Conservation (phyloP, 2,329 filamentous ascomycete species). For the Fusarium pseudoanthophilum region DNA sequence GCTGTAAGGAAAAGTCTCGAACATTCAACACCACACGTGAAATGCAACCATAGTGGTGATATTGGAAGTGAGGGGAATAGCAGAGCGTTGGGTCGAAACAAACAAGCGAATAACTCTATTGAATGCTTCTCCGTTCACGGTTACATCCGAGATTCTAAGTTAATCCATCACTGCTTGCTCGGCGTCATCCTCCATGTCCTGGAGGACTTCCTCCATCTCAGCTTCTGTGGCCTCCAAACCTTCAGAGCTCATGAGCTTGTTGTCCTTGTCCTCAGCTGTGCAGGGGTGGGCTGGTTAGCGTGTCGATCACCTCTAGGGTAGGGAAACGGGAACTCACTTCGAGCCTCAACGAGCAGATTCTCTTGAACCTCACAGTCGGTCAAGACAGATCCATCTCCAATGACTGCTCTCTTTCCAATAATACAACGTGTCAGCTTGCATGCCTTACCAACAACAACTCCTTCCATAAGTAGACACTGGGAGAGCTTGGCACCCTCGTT, state of each 20-base stretch:
- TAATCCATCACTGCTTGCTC: conserved; percentile 43
- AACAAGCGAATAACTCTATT: conserved; percentile 14
- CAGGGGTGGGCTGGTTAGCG: conserved; percentile 25
- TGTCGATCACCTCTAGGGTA: neutral
- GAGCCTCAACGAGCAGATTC: conserved; percentile 85
- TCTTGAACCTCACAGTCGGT: conserved; percentile 94
- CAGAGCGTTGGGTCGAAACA: neutral
- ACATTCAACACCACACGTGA: neutral
- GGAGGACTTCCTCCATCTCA: conserved; percentile 66
- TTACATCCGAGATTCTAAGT: neutral
- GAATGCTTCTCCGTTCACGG: conserved; percentile 6
- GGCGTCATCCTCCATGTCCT: conserved; percentile 54
- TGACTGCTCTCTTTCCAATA: conserved; percentile 79
- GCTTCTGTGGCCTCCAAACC: conserved; percentile 72
- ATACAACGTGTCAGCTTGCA: conserved; percentile 90
- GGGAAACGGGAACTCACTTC: conserved; percentile 62
- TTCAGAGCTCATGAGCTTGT: conserved; percentile 74
- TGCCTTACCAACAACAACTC: conserved; percentile 83
- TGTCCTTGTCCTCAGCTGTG: conserved; percentile 73
- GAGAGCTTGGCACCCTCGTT: conserved; percentile 84
- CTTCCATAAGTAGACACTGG: conserved; percentile 94
- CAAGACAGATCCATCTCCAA: conserved; percentile 84
- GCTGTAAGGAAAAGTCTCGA: neutral
- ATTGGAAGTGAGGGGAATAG: neutral
- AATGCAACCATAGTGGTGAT: neutral